Base-by-base conservation (phyloP, 2,329 filamentous ascomycete genomes). In the Parastagonospora nodorum region DNA sequence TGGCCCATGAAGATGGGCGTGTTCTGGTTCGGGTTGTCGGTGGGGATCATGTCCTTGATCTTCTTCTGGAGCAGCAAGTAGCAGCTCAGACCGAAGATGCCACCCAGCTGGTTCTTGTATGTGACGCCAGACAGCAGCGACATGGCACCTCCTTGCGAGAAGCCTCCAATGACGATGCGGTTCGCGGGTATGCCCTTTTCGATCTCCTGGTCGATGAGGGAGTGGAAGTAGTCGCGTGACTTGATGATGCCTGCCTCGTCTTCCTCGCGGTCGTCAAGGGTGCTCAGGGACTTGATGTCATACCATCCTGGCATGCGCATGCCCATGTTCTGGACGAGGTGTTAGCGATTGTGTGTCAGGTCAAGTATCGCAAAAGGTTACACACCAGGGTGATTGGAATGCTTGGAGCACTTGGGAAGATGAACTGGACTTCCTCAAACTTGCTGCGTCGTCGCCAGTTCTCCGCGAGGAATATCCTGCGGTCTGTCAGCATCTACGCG, bases 1-100 rank as follows among this genome's bases (percentile, higher is more conserved):
- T 97, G 94, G 10, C 84, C 91, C 86, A 97, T 88, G 74, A 94
- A 90, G 56, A 97, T 86, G 1, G 89, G 89, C 1, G 91, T 96
- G 35, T 88, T 80, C 73, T 87, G 84, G 73, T 91, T 92, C 48
- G 82, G 78, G 60, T 77, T 82, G 24, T 69, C 66, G 7, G 60
- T 61, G 2, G 72, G 72, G 8, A 75, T 66, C 63, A 74, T 54
- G 19, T 72, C 80, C 67, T 82, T 79, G 59, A 90, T 73, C 68
- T 87, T 88, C 55, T 82, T 77, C 57, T 84, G 80, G 40, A 97
- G 78, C 15, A 91, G 80, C 61, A 97, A 76, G 75, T 95, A 97
- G 64, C 85, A 88, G 10, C 89, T 94, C 55, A 97, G 76, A 7
- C 88, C 91, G 56, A 97, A 87, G 57, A 97, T 89, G 56, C 92